Percentiles rank a stretch among this genome's conserved stretches.
phyloP scores from a whole-genome alignment of 1,139 yeast genomes.

The Candida pseudocylindracea region DNA sequence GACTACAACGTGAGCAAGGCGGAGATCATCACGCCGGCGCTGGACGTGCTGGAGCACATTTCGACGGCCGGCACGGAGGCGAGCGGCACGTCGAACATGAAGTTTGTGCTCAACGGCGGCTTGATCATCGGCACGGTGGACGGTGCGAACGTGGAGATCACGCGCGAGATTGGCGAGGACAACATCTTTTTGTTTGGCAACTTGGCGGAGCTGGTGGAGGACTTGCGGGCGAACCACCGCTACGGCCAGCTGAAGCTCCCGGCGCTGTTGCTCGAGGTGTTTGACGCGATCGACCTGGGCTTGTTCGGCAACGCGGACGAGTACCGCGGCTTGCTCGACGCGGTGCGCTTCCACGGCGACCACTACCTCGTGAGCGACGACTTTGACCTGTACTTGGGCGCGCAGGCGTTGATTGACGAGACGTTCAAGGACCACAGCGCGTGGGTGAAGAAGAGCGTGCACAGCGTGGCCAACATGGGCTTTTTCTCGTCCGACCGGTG shows the following conservation, averaged over 20 bases:
- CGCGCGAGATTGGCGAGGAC: constrained; percentile 83
- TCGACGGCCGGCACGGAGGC: constrained; percentile 99
- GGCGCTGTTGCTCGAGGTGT: constrained; percentile 33
- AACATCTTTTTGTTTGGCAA: constrained; percentile 85
- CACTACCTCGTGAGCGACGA: constrained; percentile 76
- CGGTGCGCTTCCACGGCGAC: constrained; percentile 57
- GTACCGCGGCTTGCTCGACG: constrained; percentile 44
- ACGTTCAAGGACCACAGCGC: constrained; percentile 49
- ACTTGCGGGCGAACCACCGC: constrained; percentile 53
- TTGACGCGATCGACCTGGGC: constrained; percentile 47
- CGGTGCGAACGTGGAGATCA: constrained; percentile 91
- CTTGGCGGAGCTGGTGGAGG: constrained; percentile 76
- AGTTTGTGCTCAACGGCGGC: constrained; percentile 86
- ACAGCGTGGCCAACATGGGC: constrained; percentile 83
- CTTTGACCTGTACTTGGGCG: constrained; percentile 66
- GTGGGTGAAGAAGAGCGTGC: constrained; percentile 61
- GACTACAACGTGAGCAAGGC: constrained; percentile 92
- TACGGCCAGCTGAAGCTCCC: constrained; percentile 35
- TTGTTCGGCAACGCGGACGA: constrained; percentile 51
- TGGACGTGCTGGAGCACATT: constrained; percentile 81
- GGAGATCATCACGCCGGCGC: constrained; percentile 74
- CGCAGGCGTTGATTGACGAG: constrained; percentile 26
- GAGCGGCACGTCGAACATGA: constrained; percentile 91
- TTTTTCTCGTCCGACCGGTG: constrained; percentile 85
- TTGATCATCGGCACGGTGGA: constrained; percentile 89